These are phyloP conservation scores for Karstenula rhodostoma DNA, from an alignment of 2,329 filamentous ascomycete species.

Conservation along the genomic window DNA sequence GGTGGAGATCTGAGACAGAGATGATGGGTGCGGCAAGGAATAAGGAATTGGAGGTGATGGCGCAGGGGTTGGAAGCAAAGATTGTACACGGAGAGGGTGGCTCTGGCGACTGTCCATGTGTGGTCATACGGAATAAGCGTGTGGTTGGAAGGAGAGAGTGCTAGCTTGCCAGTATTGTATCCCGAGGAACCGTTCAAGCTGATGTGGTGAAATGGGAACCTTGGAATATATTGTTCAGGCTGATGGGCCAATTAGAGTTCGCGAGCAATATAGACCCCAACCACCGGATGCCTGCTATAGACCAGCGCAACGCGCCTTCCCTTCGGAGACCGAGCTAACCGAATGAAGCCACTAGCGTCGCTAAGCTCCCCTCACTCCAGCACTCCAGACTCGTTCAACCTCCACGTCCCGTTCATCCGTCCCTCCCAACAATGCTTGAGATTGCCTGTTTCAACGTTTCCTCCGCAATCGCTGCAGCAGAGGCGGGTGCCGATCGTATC, in stretches of 20 bases:
- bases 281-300: neutral
- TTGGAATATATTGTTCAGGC: too few relatives aligned
- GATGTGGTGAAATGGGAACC: too few relatives aligned
- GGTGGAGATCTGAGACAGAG: neutral
- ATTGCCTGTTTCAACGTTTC: constrained; percentile 58
- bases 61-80: neutral
- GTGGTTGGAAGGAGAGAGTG: neutral
- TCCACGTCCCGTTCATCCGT: neutral
- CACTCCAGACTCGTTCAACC: too few relatives aligned
- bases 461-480: constrained; percentile 55
- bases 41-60: neutral
- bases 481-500: constrained; percentile 58
- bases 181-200: neutral
- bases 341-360: neutral
- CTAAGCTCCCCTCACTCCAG: neutral
- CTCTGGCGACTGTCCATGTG: neutral
- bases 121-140: neutral
- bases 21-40: neutral
- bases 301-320: neutral
- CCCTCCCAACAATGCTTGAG: constrained; percentile 51
- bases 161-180: too few relatives aligned
- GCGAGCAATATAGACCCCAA: too few relatives aligned
- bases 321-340: neutral
- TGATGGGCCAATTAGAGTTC: too few relatives aligned
- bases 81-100: neutral